Evolutionary conservation across 352 stramenopile genomes (phyloP).

Genomic region (Pythium aristosporum): DNA sequence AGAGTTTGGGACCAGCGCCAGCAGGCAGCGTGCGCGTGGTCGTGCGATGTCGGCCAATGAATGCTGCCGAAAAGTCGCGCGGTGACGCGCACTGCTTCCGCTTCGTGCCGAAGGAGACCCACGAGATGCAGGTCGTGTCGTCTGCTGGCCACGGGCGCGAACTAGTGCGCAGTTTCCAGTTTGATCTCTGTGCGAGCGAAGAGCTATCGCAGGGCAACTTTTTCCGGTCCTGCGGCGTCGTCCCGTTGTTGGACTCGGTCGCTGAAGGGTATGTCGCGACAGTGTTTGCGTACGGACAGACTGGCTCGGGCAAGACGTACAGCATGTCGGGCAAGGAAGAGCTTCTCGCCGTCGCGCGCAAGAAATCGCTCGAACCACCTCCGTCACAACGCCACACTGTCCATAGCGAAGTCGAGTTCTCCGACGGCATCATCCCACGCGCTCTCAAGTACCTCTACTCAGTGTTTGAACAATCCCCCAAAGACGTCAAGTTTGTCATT

Average conservation of each 20-base stretch:
- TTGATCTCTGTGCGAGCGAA: slow-evolving; percentile 68
- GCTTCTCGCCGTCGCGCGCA: slow-evolving; percentile 37
- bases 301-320: slow-evolving; percentile 84
- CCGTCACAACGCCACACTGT: not conserved
- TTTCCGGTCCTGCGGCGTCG: slow-evolving; percentile 58
- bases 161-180: slow-evolving; percentile 75
- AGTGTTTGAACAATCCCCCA: slow-evolving; percentile 42
- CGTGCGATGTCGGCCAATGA: slow-evolving; percentile 65
- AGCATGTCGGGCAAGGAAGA: slow-evolving; percentile 82
- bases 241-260: slow-evolving; percentile 62
- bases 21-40: slow-evolving; percentile 50
- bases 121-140: slow-evolving; percentile 58
- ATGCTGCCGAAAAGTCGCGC: slow-evolving; percentile 40
- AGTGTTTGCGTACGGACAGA: slow-evolving; percentile 95
- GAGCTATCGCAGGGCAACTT: slow-evolving; percentile 61
- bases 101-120: slow-evolving; percentile 43
- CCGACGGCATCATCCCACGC: slow-evolving; percentile 68
- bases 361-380: slow-evolving; percentile 18
- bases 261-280: slow-evolving; percentile 83
- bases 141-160: slow-evolving; percentile 42
- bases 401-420: slow-evolving; percentile 34
- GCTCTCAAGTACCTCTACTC: slow-evolving; percentile 70
- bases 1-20: not conserved
- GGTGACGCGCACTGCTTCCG: slow-evolving; percentile 57
- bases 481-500: slow-evolving; percentile 58